Evolutionary conservation across 1,284 basidiomycete genomes (phyloP).

Genomic region (Pterula multifida): DNA sequence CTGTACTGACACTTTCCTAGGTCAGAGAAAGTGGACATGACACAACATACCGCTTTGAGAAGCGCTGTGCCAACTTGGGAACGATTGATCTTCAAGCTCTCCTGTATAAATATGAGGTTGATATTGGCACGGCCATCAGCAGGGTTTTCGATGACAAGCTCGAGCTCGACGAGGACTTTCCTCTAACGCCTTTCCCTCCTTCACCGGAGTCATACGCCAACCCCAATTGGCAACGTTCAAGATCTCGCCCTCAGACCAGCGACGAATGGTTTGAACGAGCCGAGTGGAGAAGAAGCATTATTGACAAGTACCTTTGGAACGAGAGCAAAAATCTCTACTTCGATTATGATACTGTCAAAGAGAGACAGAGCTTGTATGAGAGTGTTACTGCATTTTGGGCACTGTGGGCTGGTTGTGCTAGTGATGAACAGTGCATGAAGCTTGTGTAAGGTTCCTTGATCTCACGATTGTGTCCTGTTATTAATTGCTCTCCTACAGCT

Average conservation of each 20-base stretch:
- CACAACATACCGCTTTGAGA: constrained; percentile 95
- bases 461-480: constrained; percentile 5
- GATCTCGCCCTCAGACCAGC: constrained; percentile 51
- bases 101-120: constrained; percentile 89
- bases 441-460: constrained; percentile 62
- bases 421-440: constrained; percentile 87
- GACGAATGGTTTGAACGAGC: constrained; percentile 89
- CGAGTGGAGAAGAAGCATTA: constrained; percentile 68
- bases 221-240: constrained; percentile 51
- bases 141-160: constrained; percentile 91
- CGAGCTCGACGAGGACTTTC: constrained; percentile 86
- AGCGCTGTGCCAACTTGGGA: constrained; percentile 89
- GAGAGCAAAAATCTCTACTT: constrained; percentile 92
- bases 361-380: constrained; percentile 90
- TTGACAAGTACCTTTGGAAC: constrained; percentile 96
- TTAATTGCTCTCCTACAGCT: constrained; percentile 29
- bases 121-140: constrained; percentile 87
- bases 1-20: background rate
- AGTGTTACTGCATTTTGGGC: constrained; percentile 94
- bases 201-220: constrained; percentile 66
- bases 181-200: constrained; percentile 84
- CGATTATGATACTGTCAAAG: constrained; percentile 88
- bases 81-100: constrained; percentile 93
- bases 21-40: constrained; percentile 88
- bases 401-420: constrained; percentile 94